phyloP scores from a whole-genome alignment of 2,329 filamentous ascomycete species.

The Scytalidium lignicola region DNA sequence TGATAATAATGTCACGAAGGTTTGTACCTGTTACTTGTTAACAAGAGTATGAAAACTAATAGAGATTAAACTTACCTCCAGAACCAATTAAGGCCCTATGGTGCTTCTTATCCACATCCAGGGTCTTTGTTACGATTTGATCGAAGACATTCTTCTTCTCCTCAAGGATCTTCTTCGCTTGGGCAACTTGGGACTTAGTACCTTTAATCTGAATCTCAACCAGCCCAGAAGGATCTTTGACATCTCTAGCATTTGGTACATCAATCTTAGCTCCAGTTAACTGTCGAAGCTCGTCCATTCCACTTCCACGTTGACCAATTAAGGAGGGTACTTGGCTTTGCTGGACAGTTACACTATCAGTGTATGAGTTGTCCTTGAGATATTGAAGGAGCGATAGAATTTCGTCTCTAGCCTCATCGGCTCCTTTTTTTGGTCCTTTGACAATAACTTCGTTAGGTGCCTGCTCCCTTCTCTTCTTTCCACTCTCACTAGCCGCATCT shows the following conservation, averaged over 20 bases:
- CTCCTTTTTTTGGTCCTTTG: slow-evolving; percentile 87
- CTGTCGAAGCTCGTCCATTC: slow-evolving; percentile 84
- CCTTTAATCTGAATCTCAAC: slow-evolving; percentile 91
- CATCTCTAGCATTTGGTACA: slow-evolving; percentile 75
- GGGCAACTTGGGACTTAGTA: slow-evolving; percentile 83
- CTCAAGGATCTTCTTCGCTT: slow-evolving; percentile 85
- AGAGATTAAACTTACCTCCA: slow-evolving; percentile 58
- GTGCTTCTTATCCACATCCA: slow-evolving; percentile 92
- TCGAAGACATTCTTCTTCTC: slow-evolving; percentile 86
- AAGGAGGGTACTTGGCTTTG: slow-evolving; percentile 90
- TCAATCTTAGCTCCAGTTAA: slow-evolving; percentile 85
- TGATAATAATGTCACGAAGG: slow-evolving; percentile 78
- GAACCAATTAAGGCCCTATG: slow-evolving; percentile 86
- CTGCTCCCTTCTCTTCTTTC: slow-evolving; percentile 64
- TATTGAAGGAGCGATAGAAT: slow-evolving; percentile 85
- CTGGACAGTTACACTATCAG: slow-evolving; percentile 75
- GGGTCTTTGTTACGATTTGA: slow-evolving; percentile 75
- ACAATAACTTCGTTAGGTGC: slow-evolving; percentile 83
- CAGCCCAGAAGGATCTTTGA: slow-evolving; percentile 56
- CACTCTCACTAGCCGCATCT: slow-evolving; percentile 64
- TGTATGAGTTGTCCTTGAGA: slow-evolving; percentile 80
- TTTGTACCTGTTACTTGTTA: slow-evolving; percentile 63
- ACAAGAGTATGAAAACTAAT: slow-evolving; percentile 14
- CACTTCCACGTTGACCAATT: slow-evolving; percentile 84
- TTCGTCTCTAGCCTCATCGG: slow-evolving; percentile 87